Conservation (phyloP, 2,329 filamentous ascomycete species). For the Camptophora hylomeconis region DNA sequence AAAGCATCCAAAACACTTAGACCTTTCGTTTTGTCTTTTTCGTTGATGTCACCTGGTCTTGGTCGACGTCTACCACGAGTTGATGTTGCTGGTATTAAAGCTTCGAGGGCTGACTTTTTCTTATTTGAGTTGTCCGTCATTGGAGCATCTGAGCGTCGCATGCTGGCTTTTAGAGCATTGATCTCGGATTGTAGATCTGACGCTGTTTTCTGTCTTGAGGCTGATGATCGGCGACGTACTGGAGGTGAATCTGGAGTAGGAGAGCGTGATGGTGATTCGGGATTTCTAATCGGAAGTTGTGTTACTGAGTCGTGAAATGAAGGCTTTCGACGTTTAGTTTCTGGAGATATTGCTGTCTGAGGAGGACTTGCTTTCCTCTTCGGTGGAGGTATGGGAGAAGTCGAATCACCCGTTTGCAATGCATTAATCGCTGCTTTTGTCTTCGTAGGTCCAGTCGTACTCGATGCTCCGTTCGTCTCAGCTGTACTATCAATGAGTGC, state of each 20-base stretch:
- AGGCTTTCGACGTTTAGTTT: slow-evolving; percentile 20
- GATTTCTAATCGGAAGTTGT: slow-evolving; percentile 32
- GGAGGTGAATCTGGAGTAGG: slow-evolving; percentile 18
- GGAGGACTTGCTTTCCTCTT: slow-evolving; percentile 13
- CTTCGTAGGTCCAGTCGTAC: slow-evolving; percentile 3
- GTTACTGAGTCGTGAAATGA: slow-evolving; percentile 28
- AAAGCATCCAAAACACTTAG: slow-evolving; percentile 67
- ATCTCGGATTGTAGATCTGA: slow-evolving; percentile 29
- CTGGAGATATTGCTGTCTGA: slow-evolving; percentile 7
- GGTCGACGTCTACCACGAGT: slow-evolving; percentile 33
- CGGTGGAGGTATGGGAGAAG: slow-evolving; percentile 9
- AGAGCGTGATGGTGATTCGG: slow-evolving; percentile 27
- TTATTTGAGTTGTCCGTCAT: slow-evolving; percentile 20
- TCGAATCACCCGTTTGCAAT: slow-evolving; percentile 3
- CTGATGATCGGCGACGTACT: slow-evolving; percentile 22
- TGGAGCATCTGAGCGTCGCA: slow-evolving; percentile 29
- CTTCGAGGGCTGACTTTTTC: slow-evolving; percentile 34
- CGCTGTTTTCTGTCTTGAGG: slow-evolving; percentile 21
- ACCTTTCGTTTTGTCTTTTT: slow-evolving; percentile 46
- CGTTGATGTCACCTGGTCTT: slow-evolving; percentile 22
- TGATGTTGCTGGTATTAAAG: slow-evolving; percentile 34
- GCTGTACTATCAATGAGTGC: slow-evolving; percentile 26
- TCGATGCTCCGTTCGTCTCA: slow-evolving; percentile 6
- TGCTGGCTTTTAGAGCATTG: slow-evolving; percentile 32
- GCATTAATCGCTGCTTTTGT: slow-evolving; percentile 1